A percentile compares a stretch with the other conserved stretches of the same genome.
phyloP scores from a whole-genome alignment of 257 asterid genomes.

The Primulina eburnea region DNA sequence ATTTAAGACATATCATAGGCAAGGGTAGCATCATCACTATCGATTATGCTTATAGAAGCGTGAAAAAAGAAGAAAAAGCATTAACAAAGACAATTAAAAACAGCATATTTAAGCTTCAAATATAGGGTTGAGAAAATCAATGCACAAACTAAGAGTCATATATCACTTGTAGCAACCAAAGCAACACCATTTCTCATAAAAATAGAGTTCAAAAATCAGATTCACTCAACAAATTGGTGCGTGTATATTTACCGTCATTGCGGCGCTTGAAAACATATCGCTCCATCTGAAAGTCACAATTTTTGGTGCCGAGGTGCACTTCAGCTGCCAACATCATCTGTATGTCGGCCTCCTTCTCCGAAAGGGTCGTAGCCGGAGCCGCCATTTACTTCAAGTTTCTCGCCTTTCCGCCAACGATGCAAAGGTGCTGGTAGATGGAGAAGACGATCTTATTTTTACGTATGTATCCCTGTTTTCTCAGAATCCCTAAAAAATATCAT shows the following conservation, averaged over 20 bases:
- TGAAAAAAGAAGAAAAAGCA: background rate
- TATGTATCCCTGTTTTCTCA: too few relatives aligned
- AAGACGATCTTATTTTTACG: too few relatives aligned
- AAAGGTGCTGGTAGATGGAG: background rate
- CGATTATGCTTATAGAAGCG: background rate
- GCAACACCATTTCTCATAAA: background rate
- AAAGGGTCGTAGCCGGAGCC: conserved; percentile 20
- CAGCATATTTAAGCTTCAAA: background rate
- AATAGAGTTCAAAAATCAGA: too few relatives aligned
- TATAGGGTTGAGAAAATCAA: too few relatives aligned
- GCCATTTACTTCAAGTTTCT: conserved; percentile 20
- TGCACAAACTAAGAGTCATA: too few relatives aligned
- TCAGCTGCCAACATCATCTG: conserved; percentile 47
- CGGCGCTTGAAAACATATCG: conserved; percentile 45
- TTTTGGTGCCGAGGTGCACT: conserved; percentile 48
- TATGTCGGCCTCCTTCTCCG: conserved; percentile 39
- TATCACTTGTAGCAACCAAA: background rate
- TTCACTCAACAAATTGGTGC: background rate
- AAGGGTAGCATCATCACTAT: background rate
- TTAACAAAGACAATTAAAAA: too few relatives aligned
- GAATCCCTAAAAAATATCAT: too few relatives aligned
- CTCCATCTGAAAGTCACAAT: conserved; percentile 43
- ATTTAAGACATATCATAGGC: too few relatives aligned
- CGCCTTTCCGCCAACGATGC: background rate
- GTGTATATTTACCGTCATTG: conserved; percentile 30